phyloP scores from a whole-genome alignment of 1,139 yeast species.

The Geotrichum macrosporum region DNA sequence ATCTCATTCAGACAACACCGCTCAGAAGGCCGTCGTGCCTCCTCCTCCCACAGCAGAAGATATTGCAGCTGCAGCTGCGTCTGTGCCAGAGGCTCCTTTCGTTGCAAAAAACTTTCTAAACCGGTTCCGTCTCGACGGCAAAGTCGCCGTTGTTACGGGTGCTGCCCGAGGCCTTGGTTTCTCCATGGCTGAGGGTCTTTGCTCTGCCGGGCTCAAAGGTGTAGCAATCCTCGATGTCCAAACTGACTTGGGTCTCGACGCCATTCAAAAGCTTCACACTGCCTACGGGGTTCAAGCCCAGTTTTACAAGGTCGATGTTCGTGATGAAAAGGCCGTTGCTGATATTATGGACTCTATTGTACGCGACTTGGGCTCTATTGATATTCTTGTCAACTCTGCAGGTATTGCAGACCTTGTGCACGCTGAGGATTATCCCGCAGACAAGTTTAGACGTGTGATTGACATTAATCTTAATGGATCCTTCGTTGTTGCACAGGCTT shows the following conservation, averaged over 20 bases:
- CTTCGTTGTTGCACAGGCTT: constrained; percentile 60
- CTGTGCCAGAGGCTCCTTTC: constrained; percentile 36
- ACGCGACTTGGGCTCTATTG: constrained; percentile 58
- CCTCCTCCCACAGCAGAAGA: constrained; percentile 41
- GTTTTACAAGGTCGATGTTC: constrained; percentile 63
- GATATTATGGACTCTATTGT: constrained; percentile 50
- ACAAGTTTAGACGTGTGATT: constrained; percentile 67
- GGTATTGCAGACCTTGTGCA: constrained; percentile 78
- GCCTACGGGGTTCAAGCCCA: constrained; percentile 58
- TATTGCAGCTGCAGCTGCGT: constrained; percentile 38
- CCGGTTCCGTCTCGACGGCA: constrained; percentile 60
- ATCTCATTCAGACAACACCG: constrained; percentile 24
- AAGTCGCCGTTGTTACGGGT: constrained; percentile 63
- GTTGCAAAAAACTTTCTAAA: constrained; percentile 39
- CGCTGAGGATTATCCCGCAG: constrained; percentile 75
- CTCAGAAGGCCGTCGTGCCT: constrained; percentile 40
- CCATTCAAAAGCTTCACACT: constrained; percentile 49
- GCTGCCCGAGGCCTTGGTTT: constrained; percentile 68
- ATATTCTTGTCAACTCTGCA: constrained; percentile 66
- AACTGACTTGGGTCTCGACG: constrained; percentile 45
- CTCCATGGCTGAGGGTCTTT: constrained; percentile 59
- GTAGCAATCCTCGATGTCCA: constrained; percentile 48
- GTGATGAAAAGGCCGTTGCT: constrained; percentile 52
- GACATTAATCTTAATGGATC: constrained; percentile 78
- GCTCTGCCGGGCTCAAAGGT: constrained; percentile 69